Base-by-base conservation (phyloP, 106 monocot genomes). In the Chionographis japonica region DNA sequence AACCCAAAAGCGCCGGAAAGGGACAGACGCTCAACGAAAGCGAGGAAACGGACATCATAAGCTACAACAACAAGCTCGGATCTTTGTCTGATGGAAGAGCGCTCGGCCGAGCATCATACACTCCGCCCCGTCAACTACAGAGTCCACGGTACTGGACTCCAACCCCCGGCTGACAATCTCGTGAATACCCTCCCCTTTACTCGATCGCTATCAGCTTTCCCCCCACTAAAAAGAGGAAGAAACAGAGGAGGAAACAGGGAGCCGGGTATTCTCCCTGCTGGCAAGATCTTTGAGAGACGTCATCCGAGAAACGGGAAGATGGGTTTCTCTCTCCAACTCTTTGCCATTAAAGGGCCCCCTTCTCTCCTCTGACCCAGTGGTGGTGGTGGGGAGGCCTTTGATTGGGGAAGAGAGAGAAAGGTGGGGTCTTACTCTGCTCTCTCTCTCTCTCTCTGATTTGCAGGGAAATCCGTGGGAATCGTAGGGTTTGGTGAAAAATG, bases 281-380 rank as follows among this genome's bases (percentile, higher is more conserved):
- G 18, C 10, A 68, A 60, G 51, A 75, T 75, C 67, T 75, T 75
- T 51, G 41, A 60, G 51, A 54, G 19, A 68, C 75, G 75, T 75
- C 67, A 75, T 58, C 68, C 67, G 52, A 50, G 37, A 68, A 60
- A 60, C 75, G 38, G 58, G 40, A 37, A n/a, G 52, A 52, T 66
- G 58, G 46, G 42, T 27, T 27, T 27, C 37, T 35, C 19, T 35
- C 14, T 17, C 46, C 8, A 46, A 19, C 16, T 19, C 57, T 17
- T 57, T 40, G 18, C 52, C 61, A 12, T 35, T 14, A 17, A 37
- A 20, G 19, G 37, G 4, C 2, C 35, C 63, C 13, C 60, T 50
- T 53, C 43, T 66, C 56, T 60, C 60, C 5, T 15, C n/a, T 53
- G 52, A 17, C 56, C 66, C 66, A n/a, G n/a, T n/a, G n/a, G n/a